phyloP scores from a whole-genome alignment of 805 yeast species.

The Cyberlindnera xylosilytica region DNA sequence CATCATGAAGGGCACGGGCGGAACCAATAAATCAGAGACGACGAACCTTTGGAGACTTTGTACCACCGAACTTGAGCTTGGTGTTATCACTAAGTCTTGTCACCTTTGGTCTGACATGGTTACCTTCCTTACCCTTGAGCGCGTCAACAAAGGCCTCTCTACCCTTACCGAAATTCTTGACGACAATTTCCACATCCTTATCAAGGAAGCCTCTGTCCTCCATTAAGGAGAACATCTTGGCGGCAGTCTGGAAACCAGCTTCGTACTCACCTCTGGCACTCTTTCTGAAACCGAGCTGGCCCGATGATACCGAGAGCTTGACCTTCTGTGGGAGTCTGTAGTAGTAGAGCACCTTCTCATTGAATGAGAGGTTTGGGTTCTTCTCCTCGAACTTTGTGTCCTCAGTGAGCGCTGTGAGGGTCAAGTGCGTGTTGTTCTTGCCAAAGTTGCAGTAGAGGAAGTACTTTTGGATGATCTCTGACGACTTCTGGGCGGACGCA shows the following conservation, averaged over 20 bases:
- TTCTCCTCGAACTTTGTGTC: slow-evolving; percentile 56
- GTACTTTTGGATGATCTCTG: slow-evolving; percentile 50
- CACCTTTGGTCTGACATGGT: slow-evolving; percentile 59
- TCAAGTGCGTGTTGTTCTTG: slow-evolving; percentile 78
- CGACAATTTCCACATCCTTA: slow-evolving; percentile 68
- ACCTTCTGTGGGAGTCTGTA: slow-evolving; percentile 77
- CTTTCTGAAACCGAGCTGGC: slow-evolving; percentile 85
- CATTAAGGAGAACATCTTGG: slow-evolving; percentile 68
- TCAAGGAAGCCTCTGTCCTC: slow-evolving; percentile 56
- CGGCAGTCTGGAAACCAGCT: slow-evolving; percentile 82
- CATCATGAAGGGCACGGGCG: not conserved
- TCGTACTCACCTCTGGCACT: slow-evolving; percentile 91
- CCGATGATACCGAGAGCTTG: slow-evolving; percentile 67
- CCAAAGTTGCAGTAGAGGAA: slow-evolving; percentile 74
- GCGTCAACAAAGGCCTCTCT: slow-evolving; percentile 84
- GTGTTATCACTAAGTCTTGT: slow-evolving; percentile 76
- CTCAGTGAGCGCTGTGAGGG: slow-evolving; percentile 68
- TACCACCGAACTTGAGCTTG: slow-evolving; percentile 88
- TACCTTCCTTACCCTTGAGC: slow-evolving; percentile 86
- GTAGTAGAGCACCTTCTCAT: slow-evolving; percentile 73
- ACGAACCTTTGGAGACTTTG: slow-evolving; percentile 76
- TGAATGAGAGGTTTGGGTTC: slow-evolving; percentile 53
- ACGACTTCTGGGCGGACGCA: slow-evolving; percentile 9
- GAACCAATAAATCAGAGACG: slow-evolving; percentile 44
- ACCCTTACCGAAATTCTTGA: slow-evolving; percentile 85